Evolutionary conservation across 345 rosid genomes (phyloP).

Genomic region (Crucihimalaya himalaica): DNA sequence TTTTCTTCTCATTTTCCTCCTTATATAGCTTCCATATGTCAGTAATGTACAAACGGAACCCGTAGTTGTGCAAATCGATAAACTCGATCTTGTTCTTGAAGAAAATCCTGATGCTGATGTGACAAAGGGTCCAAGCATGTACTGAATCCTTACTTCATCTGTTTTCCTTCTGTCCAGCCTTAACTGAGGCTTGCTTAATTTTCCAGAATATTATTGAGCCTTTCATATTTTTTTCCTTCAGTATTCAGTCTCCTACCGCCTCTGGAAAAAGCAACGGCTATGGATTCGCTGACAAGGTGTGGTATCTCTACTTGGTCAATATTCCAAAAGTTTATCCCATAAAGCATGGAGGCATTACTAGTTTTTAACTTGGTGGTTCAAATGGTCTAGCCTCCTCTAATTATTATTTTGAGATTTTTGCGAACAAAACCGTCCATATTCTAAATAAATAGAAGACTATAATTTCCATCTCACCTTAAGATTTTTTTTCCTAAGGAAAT

Average conservation of each 20-base stretch:
- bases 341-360: neutral
- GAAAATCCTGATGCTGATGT: conserved; percentile 75
- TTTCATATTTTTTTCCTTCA: conserved; percentile 36
- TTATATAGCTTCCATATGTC: conserved; percentile 76
- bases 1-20: neutral
- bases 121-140: conserved; percentile 69
- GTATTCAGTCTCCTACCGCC: conserved; percentile 59
- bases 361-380: neutral
- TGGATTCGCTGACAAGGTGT: conserved; percentile 99
- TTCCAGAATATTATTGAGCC: neutral
- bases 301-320: conserved; percentile 29
- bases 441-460: neutral
- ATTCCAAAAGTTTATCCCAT: neutral
- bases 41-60: conserved; percentile 94
- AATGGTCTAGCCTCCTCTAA: conserved; percentile 6
- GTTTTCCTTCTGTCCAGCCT: conserved; percentile 1
- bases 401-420: neutral
- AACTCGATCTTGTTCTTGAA: conserved; percentile 94
- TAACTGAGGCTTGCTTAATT: conserved; percentile 7
- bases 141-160: neutral
- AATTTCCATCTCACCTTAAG: neutral
- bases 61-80: conserved; percentile 84
- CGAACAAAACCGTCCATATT: neutral
- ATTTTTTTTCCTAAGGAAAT: neutral
- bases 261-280: conserved; percentile 81